phyloP scores from a whole-genome alignment of 2,329 filamentous ascomycete species.

The Arthrobotrys musiformis region DNA sequence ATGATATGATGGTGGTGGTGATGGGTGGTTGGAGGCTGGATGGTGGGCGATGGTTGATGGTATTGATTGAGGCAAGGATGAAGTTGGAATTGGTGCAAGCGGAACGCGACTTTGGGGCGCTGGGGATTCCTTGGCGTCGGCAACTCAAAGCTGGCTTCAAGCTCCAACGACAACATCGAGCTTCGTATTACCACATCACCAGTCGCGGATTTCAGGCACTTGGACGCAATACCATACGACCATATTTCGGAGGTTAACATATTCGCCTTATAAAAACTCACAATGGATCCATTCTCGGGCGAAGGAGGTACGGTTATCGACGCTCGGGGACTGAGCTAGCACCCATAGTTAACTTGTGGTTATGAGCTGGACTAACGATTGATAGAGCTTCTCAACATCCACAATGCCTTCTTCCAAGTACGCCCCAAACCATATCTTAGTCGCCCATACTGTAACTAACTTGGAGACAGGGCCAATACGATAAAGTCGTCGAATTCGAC shows the following conservation, averaged over 20 bases:
- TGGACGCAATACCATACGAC: not conserved
- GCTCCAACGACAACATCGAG: slow-evolving; percentile 32
- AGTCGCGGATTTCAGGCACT: not conserved
- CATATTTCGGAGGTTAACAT: not conserved
- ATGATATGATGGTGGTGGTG: not conserved
- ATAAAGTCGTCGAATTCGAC: slow-evolving; percentile 86
- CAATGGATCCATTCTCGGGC: slow-evolving; percentile 76
- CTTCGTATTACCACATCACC: slow-evolving; percentile 23
- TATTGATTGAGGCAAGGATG: slow-evolving; percentile 24
- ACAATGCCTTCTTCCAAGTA: slow-evolving; percentile 74
- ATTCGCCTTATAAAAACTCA: slow-evolving; percentile 5
- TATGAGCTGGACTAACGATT: slow-evolving; percentile 18
- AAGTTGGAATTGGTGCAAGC: not conserved
- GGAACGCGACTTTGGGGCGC: slow-evolving; percentile 49
- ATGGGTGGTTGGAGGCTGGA: not conserved
- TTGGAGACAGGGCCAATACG: slow-evolving; percentile 76
- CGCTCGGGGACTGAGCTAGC: not conserved
- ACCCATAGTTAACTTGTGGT: not conserved
- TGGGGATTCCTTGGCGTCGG: slow-evolving; percentile 46
- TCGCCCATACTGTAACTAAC: slow-evolving; percentile 2
- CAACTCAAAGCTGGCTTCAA: slow-evolving; percentile 57
- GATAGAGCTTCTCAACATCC: slow-evolving; percentile 74
- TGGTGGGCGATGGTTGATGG: not conserved
- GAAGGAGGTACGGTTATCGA: slow-evolving; percentile 66
- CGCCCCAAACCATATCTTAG: not conserved